Base-by-base conservation (phyloP, 2,329 filamentous ascomycete species). In the Nemania sp. region DNA sequence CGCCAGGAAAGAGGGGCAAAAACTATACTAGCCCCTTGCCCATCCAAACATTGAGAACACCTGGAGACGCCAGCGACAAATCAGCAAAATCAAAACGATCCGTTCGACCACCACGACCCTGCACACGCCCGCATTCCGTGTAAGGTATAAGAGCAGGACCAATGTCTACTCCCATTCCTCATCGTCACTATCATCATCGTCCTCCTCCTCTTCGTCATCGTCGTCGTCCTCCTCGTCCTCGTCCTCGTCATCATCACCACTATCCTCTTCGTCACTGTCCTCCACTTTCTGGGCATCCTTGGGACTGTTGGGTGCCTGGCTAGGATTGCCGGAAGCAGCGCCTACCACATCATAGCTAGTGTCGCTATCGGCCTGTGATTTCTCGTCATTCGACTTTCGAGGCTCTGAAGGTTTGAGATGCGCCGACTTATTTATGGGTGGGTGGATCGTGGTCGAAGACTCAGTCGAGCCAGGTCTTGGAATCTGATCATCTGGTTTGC, bases 321-420 rank as follows among this genome's bases (percentile, higher is more conserved):
- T 97, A 39, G 88, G 87, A 46, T 86, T 85, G 50, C 90, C 90
- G 53, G 90, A 93, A 47, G 87, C 81, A 5, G 89, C 88, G 7
- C 90, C 90, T 47, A 99, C 92, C 35, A 99, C 83, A 74, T 99
- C 95, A 75, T 99, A 99, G 78, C 92, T 97, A 17, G 91, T 91
- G 69, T 99, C 95, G 73, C 94, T 97, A 70, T 95, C 95, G 7
- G 92, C 87, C 68, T 95, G 90, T 25, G 91, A 96, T 74, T 94
- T 92, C 74, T 92, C 90, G 71, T 97, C 92, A 70, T 96, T 90
- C 25, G 92, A 96, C 70, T 83, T 86, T 49, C 91, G 88, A 17
- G 87, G 79, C 68, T 90, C 86, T 32, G 78, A 77, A 25, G 87
- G 82, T 75, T 91, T 91, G 49, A 86, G 78, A n/a, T 72, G 72